Base-by-base conservation (phyloP, 1,284 basidiomycete genomes). In the Ustilago curta region DNA sequence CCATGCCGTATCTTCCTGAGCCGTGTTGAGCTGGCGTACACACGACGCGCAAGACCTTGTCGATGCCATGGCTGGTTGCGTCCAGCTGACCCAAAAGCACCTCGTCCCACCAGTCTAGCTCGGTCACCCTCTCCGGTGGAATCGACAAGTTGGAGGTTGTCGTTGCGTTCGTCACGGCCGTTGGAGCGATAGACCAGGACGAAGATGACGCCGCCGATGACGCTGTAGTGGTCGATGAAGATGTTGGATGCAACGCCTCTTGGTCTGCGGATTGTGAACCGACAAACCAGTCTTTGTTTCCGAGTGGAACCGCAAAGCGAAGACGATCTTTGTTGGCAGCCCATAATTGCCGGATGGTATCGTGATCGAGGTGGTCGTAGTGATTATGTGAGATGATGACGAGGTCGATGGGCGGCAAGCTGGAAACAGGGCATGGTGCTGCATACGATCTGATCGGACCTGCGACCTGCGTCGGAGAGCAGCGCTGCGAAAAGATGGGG, bases 101-200 rank as follows among this genome's bases (percentile, higher is more conserved):
- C 29, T 80, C 69, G 47, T 83, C 82, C 83, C 83, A 84, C 83
- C 83, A 84, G 53, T 84, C 83, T 4, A 82, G 48, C 50, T 83
- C 80, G 7, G 57, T 65, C 18, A 83, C 72, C 5, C 73, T 48
- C 2, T 83, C 79, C 8, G 65, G 32, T 11, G 61, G 66, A n/a
- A 83, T 74, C 27, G 54, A 62, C 8, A 76, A 50, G 3, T 44
- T 58, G 16, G 71, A 74, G 0, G 71, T 72, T 8, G 60, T 64
- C 1, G 64, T 52, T 2, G 59, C 56, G 19, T 42, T 59, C 9
- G 60, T 59, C 8, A 63, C 58, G 5, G n/a, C 40, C 8, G 57
- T 52, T 0, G 57, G 61, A 11, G 61, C 57, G 11, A 64, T 19
- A 2, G 61, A 52, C 61, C 67, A 60, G 2, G 53, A 43, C 19